These are phyloP conservation scores for Ilyonectria mors-panacis DNA, from an alignment of 2,329 filamentous ascomycete species.

Conservation along the genomic window DNA sequence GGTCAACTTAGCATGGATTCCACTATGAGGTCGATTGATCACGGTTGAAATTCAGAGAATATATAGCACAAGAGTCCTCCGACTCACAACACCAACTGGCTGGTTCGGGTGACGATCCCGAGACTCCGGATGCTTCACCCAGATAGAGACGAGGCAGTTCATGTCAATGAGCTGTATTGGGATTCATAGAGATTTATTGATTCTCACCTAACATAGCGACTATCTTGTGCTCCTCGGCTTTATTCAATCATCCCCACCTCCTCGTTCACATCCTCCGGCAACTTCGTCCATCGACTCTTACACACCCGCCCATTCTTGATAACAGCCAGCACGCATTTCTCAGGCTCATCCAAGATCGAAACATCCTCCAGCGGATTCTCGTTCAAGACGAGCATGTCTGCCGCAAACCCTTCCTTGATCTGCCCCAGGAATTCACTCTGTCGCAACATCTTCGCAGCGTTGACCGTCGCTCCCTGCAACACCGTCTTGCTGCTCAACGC, in stretches of 20 bases:
- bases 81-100: not conserved
- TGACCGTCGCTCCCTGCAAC: slow-evolving; percentile 55
- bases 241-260: not conserved
- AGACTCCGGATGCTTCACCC: not conserved
- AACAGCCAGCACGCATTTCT: slow-evolving; percentile 63
- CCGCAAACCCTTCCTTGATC: slow-evolving; percentile 63
- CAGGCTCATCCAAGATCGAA: slow-evolving; percentile 62
- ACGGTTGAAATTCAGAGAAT: not conserved
- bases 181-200: not conserved
- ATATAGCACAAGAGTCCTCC: not conserved
- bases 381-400: slow-evolving; percentile 67
- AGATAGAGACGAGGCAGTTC: not conserved
- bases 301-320: slow-evolving; percentile 64
- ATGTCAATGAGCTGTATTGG: not conserved
- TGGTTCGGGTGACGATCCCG: not conserved
- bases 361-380: slow-evolving; percentile 68
- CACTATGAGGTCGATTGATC: not conserved
- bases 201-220: not conserved
- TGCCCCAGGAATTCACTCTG: slow-evolving; percentile 64
- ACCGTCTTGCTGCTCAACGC: slow-evolving; percentile 40
- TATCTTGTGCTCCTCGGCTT: not conserved
- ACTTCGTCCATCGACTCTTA: slow-evolving; percentile 38
- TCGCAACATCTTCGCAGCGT: slow-evolving; percentile 64
- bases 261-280: slow-evolving; percentile 34
- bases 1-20: not conserved